Conservation (phyloP, 2,329 filamentous ascomycete genomes). For the Colletotrichum nymphaeae region DNA sequence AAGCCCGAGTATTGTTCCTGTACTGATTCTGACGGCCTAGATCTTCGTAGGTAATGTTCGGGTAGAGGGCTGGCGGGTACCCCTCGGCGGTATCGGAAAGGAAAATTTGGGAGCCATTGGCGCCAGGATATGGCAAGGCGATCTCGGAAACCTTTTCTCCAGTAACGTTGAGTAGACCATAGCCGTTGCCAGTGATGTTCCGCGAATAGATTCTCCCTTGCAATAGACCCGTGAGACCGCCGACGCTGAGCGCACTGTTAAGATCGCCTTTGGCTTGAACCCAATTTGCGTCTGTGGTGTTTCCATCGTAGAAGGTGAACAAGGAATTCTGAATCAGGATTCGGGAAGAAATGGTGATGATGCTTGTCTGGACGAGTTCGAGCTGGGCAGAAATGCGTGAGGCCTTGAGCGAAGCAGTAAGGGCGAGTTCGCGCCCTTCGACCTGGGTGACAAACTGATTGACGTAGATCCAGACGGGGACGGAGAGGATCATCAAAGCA, state of each 20-base stretch:
- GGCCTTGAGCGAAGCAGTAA: constrained; percentile 89
- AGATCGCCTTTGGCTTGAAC: constrained; percentile 71
- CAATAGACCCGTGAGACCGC: constrained; percentile 67
- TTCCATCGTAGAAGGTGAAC: constrained; percentile 63
- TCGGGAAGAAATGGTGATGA: constrained; percentile 76
- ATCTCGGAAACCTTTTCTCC: constrained; percentile 60
- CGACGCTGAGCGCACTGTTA: constrained; percentile 74
- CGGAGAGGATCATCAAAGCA: constrained; percentile 80
- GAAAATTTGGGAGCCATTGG: constrained; percentile 67
- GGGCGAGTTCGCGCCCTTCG: constrained; percentile 71
- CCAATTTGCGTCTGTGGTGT: constrained; percentile 71
- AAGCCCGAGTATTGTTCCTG: constrained; percentile 53
- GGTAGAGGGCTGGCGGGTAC: constrained; percentile 79
- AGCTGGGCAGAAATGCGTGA: constrained; percentile 84
- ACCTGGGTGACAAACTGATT: constrained; percentile 64
- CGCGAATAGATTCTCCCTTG: constrained; percentile 81
- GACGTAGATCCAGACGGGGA: constrained; percentile 77
- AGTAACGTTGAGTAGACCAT: constrained; percentile 75
- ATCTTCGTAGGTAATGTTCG: constrained; percentile 77
- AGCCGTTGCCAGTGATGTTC: constrained; percentile 67
- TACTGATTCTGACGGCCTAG: constrained; percentile 54
- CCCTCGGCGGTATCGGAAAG: constrained; percentile 74
- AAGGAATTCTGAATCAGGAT: constrained; percentile 68
- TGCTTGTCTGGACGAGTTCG: constrained; percentile 80
- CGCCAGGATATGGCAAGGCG: constrained; percentile 68